A percentile compares a stretch with the other conserved stretches of the same genome.
Evolutionary conservation across 169 alveolate genomes (phyloP).

Genomic region (Ichthyophthirius multifiliis): DNA sequence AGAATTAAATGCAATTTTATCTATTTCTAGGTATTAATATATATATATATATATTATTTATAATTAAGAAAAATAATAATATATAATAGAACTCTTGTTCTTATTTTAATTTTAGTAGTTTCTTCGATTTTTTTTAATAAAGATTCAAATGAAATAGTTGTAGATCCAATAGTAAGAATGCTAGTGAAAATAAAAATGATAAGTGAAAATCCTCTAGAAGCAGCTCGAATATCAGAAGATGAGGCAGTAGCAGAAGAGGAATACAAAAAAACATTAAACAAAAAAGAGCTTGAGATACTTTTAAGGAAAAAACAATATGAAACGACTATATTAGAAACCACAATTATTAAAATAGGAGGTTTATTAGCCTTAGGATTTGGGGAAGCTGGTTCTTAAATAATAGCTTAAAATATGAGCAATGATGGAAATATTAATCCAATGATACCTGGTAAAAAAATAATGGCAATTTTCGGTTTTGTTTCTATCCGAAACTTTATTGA

Average conservation of each 20-base stretch:
- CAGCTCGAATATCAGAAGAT: slow-evolving; percentile 32
- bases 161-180: slow-evolving; percentile 83
- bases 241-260: slow-evolving; percentile 32
- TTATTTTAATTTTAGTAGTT: slow-evolving; percentile 65
- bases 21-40: too few relatives aligned
- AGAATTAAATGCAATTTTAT: neutral
- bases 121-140: slow-evolving; percentile 67
- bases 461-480: slow-evolving; percentile 85
- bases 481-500: slow-evolving; percentile 80
- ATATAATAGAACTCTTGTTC: too few relatives aligned
- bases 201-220: slow-evolving; percentile 79
- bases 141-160: slow-evolving; percentile 68
- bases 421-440: slow-evolving; percentile 82
- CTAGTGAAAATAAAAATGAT: slow-evolving; percentile 70
- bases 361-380: slow-evolving; percentile 75
- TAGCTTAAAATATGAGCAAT: slow-evolving; percentile 63
- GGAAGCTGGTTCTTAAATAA: slow-evolving; percentile 76
- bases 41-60: too few relatives aligned
- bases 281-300: neutral
- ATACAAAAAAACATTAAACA: neutral
- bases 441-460: slow-evolving; percentile 81
- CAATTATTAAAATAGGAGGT: slow-evolving; percentile 74
- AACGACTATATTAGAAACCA: slow-evolving; percentile 53
- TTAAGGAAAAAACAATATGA: slow-evolving; percentile 46
- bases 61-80: too few relatives aligned